phyloP scores from a whole-genome alignment of 1,139 yeast species.

The Taphrina wiesneri region DNA sequence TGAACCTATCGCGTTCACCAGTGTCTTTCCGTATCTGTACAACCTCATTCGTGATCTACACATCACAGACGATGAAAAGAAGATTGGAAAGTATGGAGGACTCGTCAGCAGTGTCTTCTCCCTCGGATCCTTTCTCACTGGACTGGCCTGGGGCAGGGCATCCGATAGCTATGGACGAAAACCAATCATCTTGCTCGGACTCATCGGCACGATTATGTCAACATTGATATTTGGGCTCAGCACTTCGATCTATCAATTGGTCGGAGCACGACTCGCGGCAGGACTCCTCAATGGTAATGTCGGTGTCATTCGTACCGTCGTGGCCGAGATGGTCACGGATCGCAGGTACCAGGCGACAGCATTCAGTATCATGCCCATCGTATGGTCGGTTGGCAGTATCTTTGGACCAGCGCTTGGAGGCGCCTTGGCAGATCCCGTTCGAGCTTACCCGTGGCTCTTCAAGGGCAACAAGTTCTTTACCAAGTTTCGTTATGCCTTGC shows the following conservation, averaged over 20 bases:
- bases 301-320: conserved; percentile 60
- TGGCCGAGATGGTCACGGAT: conserved; percentile 62
- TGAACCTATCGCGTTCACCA: conserved; percentile 30
- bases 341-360: conserved; percentile 63
- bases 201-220: conserved; percentile 54
- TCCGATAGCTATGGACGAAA: conserved; percentile 63
- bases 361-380: conserved; percentile 59
- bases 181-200: conserved; percentile 55
- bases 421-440: conserved; percentile 47
- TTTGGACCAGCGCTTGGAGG: conserved; percentile 63
- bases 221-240: conserved; percentile 58
- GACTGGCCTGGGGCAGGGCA: conserved; percentile 61
- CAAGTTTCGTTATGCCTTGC: conserved; percentile 60
- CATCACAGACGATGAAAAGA: conserved; percentile 27
- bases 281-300: conserved; percentile 65
- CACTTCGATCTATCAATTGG: conserved; percentile 54
- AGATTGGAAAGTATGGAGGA: conserved; percentile 35
- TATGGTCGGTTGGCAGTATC: conserved; percentile 61
- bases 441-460: conserved; percentile 43
- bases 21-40: conserved; percentile 30
- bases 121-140: conserved; percentile 55
- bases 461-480: conserved; percentile 45
- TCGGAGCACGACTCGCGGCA: conserved; percentile 55
- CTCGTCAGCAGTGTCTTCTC: conserved; percentile 37
- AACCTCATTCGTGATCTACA: conserved; percentile 25